Evolutionary conservation across 768 basidiomycete genomes (phyloP).

Genomic region (Mycena rosella): DNA sequence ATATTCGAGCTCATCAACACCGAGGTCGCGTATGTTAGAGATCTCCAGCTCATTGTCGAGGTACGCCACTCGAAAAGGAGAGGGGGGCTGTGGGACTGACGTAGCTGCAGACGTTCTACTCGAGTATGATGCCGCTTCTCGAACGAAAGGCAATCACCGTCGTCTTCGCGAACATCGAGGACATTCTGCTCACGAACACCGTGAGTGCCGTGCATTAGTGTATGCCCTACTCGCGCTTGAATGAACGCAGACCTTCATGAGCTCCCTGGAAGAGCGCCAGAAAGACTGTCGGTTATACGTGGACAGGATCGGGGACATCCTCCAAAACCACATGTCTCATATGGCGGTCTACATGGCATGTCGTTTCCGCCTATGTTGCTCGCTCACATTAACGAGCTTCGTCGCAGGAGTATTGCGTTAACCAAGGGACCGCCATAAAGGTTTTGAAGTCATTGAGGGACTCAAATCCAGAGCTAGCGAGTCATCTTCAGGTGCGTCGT

Average conservation of each 20-base stretch:
- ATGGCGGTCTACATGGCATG: constrained; percentile 86
- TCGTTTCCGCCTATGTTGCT: background rate
- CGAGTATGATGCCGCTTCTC: constrained; percentile 77
- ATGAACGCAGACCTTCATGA: constrained; percentile 77
- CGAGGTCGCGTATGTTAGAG: constrained; percentile 90
- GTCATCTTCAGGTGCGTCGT: constrained; percentile 72
- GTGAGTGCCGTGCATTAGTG: constrained; percentile 54
- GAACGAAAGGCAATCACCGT: constrained; percentile 82
- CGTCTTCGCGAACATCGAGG: constrained; percentile 95
- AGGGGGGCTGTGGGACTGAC: constrained; percentile 15
- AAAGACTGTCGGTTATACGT: constrained; percentile 93
- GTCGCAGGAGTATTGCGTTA: constrained; percentile 90
- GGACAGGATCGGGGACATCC: constrained; percentile 88
- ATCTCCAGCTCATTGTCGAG: constrained; percentile 93
- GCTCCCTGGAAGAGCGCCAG: constrained; percentile 91
- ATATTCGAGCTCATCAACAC: constrained; percentile 97
- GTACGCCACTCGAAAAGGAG: constrained; percentile 53
- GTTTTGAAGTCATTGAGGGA: constrained; percentile 81
- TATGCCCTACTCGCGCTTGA: background rate
- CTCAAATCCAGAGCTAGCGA: constrained; percentile 72
- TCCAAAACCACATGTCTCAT: constrained; percentile 78
- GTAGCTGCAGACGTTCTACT: constrained; percentile 82
- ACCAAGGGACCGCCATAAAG: constrained; percentile 84
- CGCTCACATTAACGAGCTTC: constrained; percentile 3
- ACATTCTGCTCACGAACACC: constrained; percentile 90